Evolutionary conservation across 768 basidiomycete genomes (phyloP), one percentile per base, ranked within the genome.

Genomic region (Tylopilus intermedius): DNA sequence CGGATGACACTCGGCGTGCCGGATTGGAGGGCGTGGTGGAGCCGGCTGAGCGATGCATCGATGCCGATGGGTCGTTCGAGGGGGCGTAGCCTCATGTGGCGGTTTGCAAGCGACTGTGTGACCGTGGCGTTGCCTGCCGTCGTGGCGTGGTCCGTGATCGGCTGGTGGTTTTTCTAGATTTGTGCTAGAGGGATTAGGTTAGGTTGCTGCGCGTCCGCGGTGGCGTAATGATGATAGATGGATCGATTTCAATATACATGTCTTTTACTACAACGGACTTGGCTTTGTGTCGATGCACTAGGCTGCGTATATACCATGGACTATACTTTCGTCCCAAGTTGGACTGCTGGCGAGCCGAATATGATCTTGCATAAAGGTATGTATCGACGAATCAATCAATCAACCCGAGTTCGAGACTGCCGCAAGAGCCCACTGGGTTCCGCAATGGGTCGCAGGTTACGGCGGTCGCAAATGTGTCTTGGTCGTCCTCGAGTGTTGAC

Each of bases 1-100:
- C 77, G 80, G n/a, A 61, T 87, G 54, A 73, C 76, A 15, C 18
- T 85, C 13, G 66, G 70, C 5, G 50, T 75, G 27, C 81, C 82
- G 0, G 49, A 56, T 60, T 56, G 71, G 72, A 62, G 52, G 47
- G 21, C 57, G 29, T 38, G 56, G 57, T 6, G 60, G 40, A 44
- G 49, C 26, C 45, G 49, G 50, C 18, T 66, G 21, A 18, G 57
- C 29, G 24, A 11, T 5, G 13, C 24, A 5, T 33, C 13, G 41
- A 49, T 30, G 30, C 30, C 38, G 44, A 61, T 50, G 48, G 40
- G 46, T 56, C 30, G 47, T 51, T 37, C 48, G 49, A 51, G 54
- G 47, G 68, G 51, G 50, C 62, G 69, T 51, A 71, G 73, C 5
- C 58, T 74, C 21, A 43, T 71, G 8, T 62, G 62, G 61, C 71